phyloP scores from a whole-genome alignment of 2,329 filamentous ascomycete genomes.

The Epichloe baconii region DNA sequence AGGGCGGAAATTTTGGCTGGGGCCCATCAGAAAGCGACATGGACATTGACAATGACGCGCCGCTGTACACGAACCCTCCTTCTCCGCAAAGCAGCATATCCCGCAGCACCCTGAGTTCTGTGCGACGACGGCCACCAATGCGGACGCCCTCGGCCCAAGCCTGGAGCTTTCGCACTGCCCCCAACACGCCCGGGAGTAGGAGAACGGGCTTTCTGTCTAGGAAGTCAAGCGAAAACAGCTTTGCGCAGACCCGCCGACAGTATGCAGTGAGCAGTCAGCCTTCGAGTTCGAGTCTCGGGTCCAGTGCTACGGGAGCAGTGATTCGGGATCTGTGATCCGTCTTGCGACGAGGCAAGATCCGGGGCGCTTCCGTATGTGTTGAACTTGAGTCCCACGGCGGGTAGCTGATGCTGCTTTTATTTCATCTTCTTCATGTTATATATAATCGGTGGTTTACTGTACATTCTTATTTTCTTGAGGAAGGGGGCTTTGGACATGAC shows the following conservation, averaged over 20 bases:
- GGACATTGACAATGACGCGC: conserved; percentile 31
- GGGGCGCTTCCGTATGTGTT: conserved; percentile 24
- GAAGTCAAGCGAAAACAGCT: conserved; percentile 24
- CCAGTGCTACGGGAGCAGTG: conserved; percentile 21
- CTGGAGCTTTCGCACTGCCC: conserved; percentile 37
- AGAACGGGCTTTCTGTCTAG: conserved; percentile 23
- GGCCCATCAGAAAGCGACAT: conserved; percentile 24
- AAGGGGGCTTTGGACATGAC: too few species aligned
- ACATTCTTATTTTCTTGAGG: too few species aligned
- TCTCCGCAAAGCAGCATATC: conserved; percentile 22
- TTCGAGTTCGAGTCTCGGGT: conserved; percentile 27
- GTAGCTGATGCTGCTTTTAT: background rate
- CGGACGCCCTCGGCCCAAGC: conserved; percentile 31
- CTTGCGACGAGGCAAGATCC: conserved; percentile 26
- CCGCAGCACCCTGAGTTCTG: conserved; percentile 20
- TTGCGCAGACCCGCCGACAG: conserved; percentile 29
- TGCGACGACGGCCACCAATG: conserved; percentile 12
- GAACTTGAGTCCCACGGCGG: conserved; percentile 19
- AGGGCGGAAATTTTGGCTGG: conserved; percentile 10
- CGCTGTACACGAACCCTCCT: conserved; percentile 27
- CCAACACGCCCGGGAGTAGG: conserved; percentile 37
- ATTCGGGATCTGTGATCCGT: conserved; percentile 34
- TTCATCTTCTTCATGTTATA: background rate
- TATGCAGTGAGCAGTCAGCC: conserved; percentile 25
- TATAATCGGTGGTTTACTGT: background rate